Evolutionary conservation across 2,329 filamentous ascomycete genomes (phyloP).

Genomic region (Colletotrichum sp.): DNA sequence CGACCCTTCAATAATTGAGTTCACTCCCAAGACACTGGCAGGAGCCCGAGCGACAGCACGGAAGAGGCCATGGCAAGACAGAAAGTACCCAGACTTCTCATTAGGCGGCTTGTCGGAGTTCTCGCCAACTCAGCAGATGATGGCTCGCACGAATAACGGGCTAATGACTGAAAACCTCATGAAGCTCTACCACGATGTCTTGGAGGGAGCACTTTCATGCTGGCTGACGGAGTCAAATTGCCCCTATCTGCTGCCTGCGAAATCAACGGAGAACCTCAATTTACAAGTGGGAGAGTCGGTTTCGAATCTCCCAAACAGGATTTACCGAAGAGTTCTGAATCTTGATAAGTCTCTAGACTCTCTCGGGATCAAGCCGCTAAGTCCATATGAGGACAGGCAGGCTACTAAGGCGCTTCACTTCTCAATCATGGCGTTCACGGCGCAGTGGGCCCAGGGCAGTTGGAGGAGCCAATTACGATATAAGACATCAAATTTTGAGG

Average conservation of each 20-base stretch:
- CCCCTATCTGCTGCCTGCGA: slow-evolving; percentile 39
- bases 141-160: slow-evolving; percentile 31
- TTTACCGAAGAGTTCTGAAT: slow-evolving; percentile 53
- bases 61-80: neutral
- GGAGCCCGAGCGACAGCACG: neutral
- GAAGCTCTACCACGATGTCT: slow-evolving; percentile 58
- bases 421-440: slow-evolving; percentile 57
- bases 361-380: slow-evolving; percentile 44
- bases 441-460: slow-evolving; percentile 52
- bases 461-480: slow-evolving; percentile 20
- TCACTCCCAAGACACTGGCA: too few species aligned
- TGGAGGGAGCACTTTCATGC: slow-evolving; percentile 58
- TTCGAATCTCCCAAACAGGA: slow-evolving; percentile 42
- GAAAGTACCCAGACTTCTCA: neutral
- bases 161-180: slow-evolving; percentile 49
- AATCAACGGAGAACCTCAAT: neutral
- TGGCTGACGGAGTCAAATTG: slow-evolving; percentile 60
- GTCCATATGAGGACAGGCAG: slow-evolving; percentile 44
- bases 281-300: slow-evolving; percentile 34
- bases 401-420: slow-evolving; percentile 51
- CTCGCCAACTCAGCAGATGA: slow-evolving; percentile 26
- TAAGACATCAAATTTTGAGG: neutral
- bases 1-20: neutral
- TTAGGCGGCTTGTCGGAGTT: slow-evolving; percentile 10
- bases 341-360: slow-evolving; percentile 50